These are phyloP conservation scores for Myriosclerotinia scirpicola DNA, from an alignment of 2,329 filamentous ascomycete species.

Conservation along the genomic window DNA sequence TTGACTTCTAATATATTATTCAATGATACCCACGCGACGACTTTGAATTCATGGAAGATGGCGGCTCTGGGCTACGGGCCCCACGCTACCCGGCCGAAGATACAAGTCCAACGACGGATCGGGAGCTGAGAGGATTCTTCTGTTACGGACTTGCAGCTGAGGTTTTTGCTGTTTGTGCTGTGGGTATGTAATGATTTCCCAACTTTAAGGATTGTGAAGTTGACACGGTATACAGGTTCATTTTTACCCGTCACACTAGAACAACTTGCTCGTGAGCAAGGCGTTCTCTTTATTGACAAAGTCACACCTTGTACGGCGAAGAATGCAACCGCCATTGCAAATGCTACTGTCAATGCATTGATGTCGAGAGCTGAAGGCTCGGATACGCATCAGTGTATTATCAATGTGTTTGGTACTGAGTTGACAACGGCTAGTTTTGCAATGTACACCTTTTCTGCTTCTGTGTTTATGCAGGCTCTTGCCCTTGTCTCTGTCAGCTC, in stretches of 20 bases:
- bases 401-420: conserved; percentile 76
- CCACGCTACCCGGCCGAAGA: conserved; percentile 78
- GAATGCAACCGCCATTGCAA: conserved; percentile 27
- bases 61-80: conserved; percentile 20
- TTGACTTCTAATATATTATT: background rate
- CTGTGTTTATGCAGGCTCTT: conserved; percentile 82
- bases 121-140: conserved; percentile 91
- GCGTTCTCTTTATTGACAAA: conserved; percentile 77
- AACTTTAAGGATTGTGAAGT: background rate
- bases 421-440: conserved; percentile 96
- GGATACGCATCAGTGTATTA: conserved; percentile 58
- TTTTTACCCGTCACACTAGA: conserved; percentile 97
- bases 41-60: conserved; percentile 32
- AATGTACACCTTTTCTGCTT: conserved; percentile 96
- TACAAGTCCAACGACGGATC: conserved; percentile 75
- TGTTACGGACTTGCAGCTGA: conserved; percentile 94
- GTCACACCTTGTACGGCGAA: conserved; percentile 67
- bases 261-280: conserved; percentile 87
- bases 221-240: conserved; percentile 57
- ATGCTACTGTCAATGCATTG: conserved; percentile 30
- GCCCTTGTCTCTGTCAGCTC: conserved; percentile 94
- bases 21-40: background rate
- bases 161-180: conserved; percentile 89
- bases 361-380: conserved; percentile 32
- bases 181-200: conserved; percentile 55